Percentiles rank a stretch among this genome's conserved stretches.
Conservation (phyloP, 2,329 filamentous ascomycete genomes). For the Sporothrix sp. region DNA sequence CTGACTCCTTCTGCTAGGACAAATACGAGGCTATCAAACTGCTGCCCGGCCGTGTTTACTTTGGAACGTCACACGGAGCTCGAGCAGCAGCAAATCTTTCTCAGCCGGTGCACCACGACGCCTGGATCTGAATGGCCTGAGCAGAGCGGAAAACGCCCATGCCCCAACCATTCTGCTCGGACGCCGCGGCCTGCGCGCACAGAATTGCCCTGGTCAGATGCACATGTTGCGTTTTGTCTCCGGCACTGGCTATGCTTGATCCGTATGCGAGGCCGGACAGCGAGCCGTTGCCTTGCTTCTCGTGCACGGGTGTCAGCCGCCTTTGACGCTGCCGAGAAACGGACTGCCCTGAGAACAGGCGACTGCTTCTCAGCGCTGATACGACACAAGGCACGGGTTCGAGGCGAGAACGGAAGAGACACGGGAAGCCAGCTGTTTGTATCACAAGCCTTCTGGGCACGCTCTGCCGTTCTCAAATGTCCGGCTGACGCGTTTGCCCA, state of each 20-base stretch:
- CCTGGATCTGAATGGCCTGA: background rate
- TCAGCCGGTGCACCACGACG: background rate
- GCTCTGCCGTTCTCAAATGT: too few species aligned
- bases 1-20: too few species aligned
- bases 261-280: background rate
- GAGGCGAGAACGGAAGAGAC: background rate
- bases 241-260: background rate
- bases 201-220: background rate
- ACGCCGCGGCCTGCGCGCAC: background rate
- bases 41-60: background rate
- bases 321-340: too few species aligned
- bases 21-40: background rate
- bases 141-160: background rate
- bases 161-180: background rate
- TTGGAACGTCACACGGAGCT: background rate
- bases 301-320: background rate
- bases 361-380: background rate
- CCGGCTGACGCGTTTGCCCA: too few species aligned
- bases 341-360: background rate
- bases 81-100: background rate
- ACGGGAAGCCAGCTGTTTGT: background rate
- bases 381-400: background rate
- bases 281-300: conserved; percentile 2
- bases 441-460: too few species aligned
- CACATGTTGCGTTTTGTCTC: background rate